Conservation (phyloP, 371 early-diverging fungal species). For the Mucor irregularis region DNA sequence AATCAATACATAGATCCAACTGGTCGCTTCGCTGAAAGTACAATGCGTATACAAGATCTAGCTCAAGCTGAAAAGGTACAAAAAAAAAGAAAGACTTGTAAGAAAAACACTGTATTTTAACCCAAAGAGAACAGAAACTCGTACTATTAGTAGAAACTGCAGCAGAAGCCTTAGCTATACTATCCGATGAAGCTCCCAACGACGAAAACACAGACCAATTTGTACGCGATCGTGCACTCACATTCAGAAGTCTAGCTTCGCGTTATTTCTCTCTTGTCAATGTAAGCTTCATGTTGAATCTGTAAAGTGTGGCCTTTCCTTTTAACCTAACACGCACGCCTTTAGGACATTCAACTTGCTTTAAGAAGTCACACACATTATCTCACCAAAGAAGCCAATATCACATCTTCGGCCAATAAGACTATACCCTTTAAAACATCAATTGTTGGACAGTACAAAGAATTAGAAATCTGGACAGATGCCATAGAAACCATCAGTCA, state of each 20-base stretch:
- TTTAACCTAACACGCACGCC: neutral
- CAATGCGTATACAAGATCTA: conserved; percentile 40
- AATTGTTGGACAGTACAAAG: conserved; percentile 36
- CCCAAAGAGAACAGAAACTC: conserved; percentile 32
- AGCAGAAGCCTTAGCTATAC: conserved; percentile 36
- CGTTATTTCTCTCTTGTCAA: conserved; percentile 48
- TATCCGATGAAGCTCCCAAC: conserved; percentile 34
- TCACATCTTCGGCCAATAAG: conserved; percentile 37
- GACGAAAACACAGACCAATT: conserved; percentile 32
- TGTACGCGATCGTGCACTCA: conserved; percentile 22
- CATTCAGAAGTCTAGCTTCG: conserved; percentile 33
- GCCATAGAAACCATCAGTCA: conserved; percentile 38
- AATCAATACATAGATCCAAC: conserved; percentile 19
- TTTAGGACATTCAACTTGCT: conserved; percentile 45
- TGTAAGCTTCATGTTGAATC: conserved; percentile 13
- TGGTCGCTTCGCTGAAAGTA: conserved; percentile 38
- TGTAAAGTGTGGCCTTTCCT: too few species aligned
- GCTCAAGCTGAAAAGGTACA: conserved; percentile 45
- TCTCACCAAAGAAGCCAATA: conserved; percentile 35
- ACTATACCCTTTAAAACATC: conserved; percentile 48
- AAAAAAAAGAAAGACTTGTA: neutral
- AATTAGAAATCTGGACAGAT: conserved; percentile 45
- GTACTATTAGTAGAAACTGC: conserved; percentile 45
- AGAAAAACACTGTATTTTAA: neutral
- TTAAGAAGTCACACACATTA: conserved; percentile 42